Conservation (phyloP, 129 eudicot genomes). For the Logfia minima region DNA sequence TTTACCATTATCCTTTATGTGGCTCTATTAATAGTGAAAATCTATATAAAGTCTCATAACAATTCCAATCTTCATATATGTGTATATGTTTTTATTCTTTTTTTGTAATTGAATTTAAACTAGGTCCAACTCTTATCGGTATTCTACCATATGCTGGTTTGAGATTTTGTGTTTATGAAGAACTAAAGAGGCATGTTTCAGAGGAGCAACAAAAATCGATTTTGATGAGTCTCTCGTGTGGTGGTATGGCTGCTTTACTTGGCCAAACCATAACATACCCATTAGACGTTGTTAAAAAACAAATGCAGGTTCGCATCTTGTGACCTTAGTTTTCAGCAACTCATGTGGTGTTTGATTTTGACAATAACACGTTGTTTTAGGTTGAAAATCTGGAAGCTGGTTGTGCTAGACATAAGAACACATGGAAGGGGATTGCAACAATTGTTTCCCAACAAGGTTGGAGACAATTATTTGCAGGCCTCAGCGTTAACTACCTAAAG, state of each 20-base stretch:
- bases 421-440: conserved; percentile 65
- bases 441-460: conserved; percentile 83
- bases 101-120: background rate
- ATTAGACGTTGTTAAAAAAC: conserved; percentile 90
- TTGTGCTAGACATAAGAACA: conserved; percentile 49
- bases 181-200: conserved; percentile 80
- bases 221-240: conserved; percentile 72
- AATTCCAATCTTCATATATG: background rate
- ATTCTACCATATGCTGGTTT: conserved; percentile 97
- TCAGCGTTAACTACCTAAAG: conserved; percentile 89
- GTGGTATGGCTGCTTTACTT: conserved; percentile 93
- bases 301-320: conserved; percentile 74
- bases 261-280: conserved; percentile 97
- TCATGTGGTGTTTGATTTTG: background rate
- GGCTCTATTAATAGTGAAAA: no score
- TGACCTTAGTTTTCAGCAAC: background rate
- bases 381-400: conserved; percentile 75
- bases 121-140: conserved; percentile 96
- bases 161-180: conserved; percentile 86
- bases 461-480: conserved; percentile 95
- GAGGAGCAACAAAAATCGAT: conserved; percentile 89
- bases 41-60: no score
- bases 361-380: conserved; percentile 33
- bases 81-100: background rate
- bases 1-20: no score